These are phyloP conservation scores for Mycena vulgaris DNA, from an alignment of 768 basidiomycete species.

Conservation along the genomic window DNA sequence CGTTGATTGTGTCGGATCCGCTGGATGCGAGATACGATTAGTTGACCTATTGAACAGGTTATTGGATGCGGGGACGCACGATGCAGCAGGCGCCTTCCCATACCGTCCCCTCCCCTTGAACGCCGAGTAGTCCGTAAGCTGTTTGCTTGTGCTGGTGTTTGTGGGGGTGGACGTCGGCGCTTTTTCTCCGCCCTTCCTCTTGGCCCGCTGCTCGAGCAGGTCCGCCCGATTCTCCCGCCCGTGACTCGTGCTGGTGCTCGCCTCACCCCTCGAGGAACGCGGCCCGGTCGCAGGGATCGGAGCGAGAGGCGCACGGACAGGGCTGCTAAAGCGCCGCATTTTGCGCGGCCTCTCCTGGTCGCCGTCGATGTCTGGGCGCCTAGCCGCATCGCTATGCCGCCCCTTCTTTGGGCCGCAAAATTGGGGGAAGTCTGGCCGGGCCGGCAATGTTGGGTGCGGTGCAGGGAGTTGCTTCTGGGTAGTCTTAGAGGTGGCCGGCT, in stretches of 20 bases:
- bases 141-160: constrained; percentile 41
- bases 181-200: constrained; percentile 7
- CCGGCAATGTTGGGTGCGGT: constrained; percentile 24
- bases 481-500: not conserved
- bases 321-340: constrained; percentile 33
- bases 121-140: constrained; percentile 57
- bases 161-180: constrained; percentile 42
- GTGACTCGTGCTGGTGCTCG: constrained; percentile 33
- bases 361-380: constrained; percentile 1
- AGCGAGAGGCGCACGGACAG: constrained; percentile 24
- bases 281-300: not conserved
- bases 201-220: not conserved
- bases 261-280: constrained; percentile 14
- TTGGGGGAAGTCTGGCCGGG: constrained; percentile 13
- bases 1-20: constrained; percentile 67
- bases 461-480: constrained; percentile 4
- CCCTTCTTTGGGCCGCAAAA: constrained; percentile 23
- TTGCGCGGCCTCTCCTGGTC: constrained; percentile 35
- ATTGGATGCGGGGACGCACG: not conserved
- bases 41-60: not conserved
- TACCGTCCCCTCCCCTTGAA: constrained; percentile 77
- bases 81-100: constrained; percentile 49
- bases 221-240: constrained; percentile 41
- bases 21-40: constrained; percentile 38
- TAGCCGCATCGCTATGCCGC: constrained; percentile 21